Conservation (phyloP, 768 basidiomycete genomes). For the Trametes maxima region DNA sequence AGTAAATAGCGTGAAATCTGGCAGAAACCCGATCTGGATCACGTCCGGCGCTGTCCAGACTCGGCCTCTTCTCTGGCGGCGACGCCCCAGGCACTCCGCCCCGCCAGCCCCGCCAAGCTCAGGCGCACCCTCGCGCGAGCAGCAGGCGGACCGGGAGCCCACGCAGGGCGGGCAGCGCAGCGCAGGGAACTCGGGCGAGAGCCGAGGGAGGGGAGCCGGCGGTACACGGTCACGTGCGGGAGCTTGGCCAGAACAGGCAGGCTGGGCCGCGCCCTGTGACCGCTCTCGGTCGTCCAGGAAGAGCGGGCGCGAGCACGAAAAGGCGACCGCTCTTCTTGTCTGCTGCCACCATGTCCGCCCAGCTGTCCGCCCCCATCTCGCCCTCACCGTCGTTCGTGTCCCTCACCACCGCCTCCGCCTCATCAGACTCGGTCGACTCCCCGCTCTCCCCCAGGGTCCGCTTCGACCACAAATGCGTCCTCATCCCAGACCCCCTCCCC, state of each 20-base stretch:
- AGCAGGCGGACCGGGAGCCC: too few species aligned
- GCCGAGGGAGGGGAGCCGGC: constrained; percentile 1
- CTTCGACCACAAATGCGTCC: constrained; percentile 72
- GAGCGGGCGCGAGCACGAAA: background rate
- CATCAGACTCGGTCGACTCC: background rate
- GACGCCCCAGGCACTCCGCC: too few species aligned
- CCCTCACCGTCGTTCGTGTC: constrained; percentile 19
- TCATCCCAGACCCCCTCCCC: constrained; percentile 62
- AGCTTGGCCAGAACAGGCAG: background rate
- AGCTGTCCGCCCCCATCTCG: constrained; percentile 15
- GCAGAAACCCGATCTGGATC: constrained; percentile 2
- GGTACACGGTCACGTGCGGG: constrained; percentile 21
- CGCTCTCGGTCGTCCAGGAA: background rate
- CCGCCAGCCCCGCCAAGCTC: too few species aligned
- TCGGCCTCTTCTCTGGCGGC: background rate
- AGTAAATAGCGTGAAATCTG: background rate
- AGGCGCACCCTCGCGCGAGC: too few species aligned
- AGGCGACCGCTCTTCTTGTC: background rate
- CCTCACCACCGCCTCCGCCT: constrained; percentile 8
- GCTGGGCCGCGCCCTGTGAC: constrained; percentile 1
- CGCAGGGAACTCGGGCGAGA: background rate
- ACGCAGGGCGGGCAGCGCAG: too few species aligned
- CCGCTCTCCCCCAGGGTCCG: constrained; percentile 45
- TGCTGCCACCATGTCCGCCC: constrained; percentile 18
- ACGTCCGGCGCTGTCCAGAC: constrained; percentile 1